Conservation (phyloP, 371 early-diverging fungal genomes). For the Rhizopus microsporus region DNA sequence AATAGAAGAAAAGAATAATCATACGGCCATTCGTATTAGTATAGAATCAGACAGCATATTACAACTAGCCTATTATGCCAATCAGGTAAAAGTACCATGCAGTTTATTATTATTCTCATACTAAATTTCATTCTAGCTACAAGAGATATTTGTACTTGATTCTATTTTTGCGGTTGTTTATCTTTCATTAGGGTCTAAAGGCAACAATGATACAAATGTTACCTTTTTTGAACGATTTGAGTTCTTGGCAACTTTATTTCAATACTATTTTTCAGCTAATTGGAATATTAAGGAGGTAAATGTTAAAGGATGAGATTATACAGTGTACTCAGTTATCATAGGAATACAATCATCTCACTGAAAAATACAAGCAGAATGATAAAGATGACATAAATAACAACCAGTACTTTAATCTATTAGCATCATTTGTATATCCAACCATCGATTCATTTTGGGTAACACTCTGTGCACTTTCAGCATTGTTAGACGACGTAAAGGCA, state of each 20-base stretch:
- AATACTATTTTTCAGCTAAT: slow-evolving; percentile 14
- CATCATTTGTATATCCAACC: slow-evolving; percentile 39
- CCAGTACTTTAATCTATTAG: slow-evolving; percentile 23
- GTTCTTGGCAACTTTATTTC: slow-evolving; percentile 29
- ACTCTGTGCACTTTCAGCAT: slow-evolving; percentile 27
- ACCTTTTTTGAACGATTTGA: slow-evolving; percentile 24
- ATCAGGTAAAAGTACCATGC: slow-evolving; percentile 22
- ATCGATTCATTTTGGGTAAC: slow-evolving; percentile 38
- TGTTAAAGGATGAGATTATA: background rate
- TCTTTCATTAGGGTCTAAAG: slow-evolving; percentile 22
- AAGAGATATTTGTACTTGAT: slow-evolving; percentile 30
- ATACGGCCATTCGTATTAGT: slow-evolving; percentile 17
- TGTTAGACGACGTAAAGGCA: slow-evolving; percentile 21
- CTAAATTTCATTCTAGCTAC: slow-evolving; percentile 13
- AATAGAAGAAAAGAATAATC: slow-evolving; percentile 20
- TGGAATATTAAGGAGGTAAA: slow-evolving; percentile 27
- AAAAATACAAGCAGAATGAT: slow-evolving; percentile 4
- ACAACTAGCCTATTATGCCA: slow-evolving; percentile 34
- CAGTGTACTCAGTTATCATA: background rate
- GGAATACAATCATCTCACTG: slow-evolving; percentile 1
- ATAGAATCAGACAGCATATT: slow-evolving; percentile 28
- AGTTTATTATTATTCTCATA: background rate
- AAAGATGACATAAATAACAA: slow-evolving; percentile 9
- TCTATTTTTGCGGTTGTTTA: slow-evolving; percentile 30
- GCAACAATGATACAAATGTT: slow-evolving; percentile 4